Percentiles rank a stretch among this genome's conserved stretches.
phyloP scores from a whole-genome alignment of 1,284 basidiomycete species.

The Cronartium quercuum region DNA sequence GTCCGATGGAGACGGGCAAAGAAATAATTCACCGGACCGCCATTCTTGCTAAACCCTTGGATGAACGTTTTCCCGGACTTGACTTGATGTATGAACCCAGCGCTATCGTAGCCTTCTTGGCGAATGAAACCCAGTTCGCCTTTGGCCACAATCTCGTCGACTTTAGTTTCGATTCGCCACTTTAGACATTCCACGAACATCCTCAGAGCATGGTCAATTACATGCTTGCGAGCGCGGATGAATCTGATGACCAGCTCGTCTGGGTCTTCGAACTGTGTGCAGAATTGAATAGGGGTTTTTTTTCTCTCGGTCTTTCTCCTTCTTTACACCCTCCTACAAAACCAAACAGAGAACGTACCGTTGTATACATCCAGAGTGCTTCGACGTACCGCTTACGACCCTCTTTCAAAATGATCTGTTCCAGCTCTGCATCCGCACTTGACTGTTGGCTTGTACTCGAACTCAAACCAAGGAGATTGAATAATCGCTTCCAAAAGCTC shows the following conservation, averaged over 20 bases:
- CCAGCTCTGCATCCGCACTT: not conserved
- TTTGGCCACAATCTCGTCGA: not conserved
- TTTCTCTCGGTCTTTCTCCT: not conserved
- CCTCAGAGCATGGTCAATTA: not conserved
- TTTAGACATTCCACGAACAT: constrained; percentile 26
- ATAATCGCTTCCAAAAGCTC: constrained; percentile 11
- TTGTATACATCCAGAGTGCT: constrained; percentile 20
- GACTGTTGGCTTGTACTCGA: not conserved
- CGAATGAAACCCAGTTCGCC: not conserved
- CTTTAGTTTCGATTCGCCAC: constrained; percentile 19
- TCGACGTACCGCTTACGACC: not conserved
- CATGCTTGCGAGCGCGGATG: constrained; percentile 20
- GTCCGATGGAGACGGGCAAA: constrained; percentile 7
- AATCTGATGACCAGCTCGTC: constrained; percentile 21
- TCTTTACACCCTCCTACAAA: not conserved
- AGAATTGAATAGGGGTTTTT: not conserved
- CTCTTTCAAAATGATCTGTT: not conserved
- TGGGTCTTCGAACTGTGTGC: constrained; percentile 11
- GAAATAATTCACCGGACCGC: constrained; percentile 18
- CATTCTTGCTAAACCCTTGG: constrained; percentile 11
- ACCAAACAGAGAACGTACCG: not conserved
- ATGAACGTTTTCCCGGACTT: constrained; percentile 19
- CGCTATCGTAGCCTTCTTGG: not conserved
- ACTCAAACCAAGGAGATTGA: not conserved
- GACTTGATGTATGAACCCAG: constrained; percentile 15